Evolutionary conservation across 345 rosid species (phyloP).

Genomic region (Cardamine chenopodiifolia): DNA sequence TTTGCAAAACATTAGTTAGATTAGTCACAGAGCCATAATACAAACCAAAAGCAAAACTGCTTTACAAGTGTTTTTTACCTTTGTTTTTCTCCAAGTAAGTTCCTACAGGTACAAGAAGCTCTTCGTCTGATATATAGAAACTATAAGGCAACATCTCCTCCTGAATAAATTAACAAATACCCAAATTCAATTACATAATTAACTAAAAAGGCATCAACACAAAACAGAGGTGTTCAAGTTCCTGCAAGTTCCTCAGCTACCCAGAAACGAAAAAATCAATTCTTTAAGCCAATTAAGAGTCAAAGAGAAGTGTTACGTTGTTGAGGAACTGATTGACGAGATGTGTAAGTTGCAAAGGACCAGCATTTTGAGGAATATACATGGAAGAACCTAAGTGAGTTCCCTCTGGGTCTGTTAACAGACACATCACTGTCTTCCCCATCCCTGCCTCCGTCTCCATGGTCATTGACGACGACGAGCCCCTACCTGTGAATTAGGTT

Average conservation of each 20-base stretch:
- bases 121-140: conserved; percentile 83
- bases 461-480: conserved; percentile 35
- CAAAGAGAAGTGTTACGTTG: conserved; percentile 49
- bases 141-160: conserved; percentile 88
- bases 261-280: conserved; percentile 12
- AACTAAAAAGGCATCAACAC: not conserved
- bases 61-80: conserved; percentile 45
- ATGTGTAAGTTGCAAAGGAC: conserved; percentile 79
- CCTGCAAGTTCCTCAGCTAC: not conserved
- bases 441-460: conserved; percentile 43
- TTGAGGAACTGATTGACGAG: conserved; percentile 83
- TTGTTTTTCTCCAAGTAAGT: conserved; percentile 80
- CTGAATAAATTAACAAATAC: conserved; percentile 44
- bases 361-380: conserved; percentile 81
- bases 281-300: not conserved
- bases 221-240: not conserved
- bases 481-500: not conserved
- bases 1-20: conserved; percentile 1
- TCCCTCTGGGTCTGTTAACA: conserved; percentile 84
- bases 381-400: conserved; percentile 63
- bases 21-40: conserved; percentile 15
- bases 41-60: not conserved
- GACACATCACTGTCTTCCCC: conserved; percentile 74
- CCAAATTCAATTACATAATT: conserved; percentile 2
- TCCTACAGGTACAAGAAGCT: conserved; percentile 80